Evolutionary conservation across 164 flowering plant species (phyloP), one percentile per base, ranked within the genome.

Genomic region (Paratinospora sagittata): DNA sequence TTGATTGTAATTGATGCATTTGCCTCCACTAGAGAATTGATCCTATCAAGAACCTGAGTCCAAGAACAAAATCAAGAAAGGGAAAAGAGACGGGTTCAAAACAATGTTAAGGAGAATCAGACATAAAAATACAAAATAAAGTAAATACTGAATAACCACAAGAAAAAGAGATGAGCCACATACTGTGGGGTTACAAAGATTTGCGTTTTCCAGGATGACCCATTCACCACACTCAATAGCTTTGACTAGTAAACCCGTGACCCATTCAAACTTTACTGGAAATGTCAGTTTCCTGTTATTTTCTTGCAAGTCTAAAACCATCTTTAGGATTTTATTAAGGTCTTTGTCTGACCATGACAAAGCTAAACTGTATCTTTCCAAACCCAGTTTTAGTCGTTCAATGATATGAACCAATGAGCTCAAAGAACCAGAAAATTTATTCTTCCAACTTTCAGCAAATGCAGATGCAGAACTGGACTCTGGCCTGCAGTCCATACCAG

Each of bases 171-270:
- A 49, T 47, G 23, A 70, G 37, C 26, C n/a, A 74, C 86, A 47
- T 30, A 94, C 98, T 81, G 99, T 93, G 72, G 99, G 99, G 77
- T 89, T 96, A 80, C 99, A 96, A 58, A 90, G 87, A 81, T 93
- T 96, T 52, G 99, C 99, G 75, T 91, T 89, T 78, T 96, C 96
- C n/a, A 96, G 82, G 65, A 96, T 86, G 73, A 96, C 74, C 99
- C 99, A 96, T 66, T 96, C 97, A 26, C 99, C 99, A 76, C 78
- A 86, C 70, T 93, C 97, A 55, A 93, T 83, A 63, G 99, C 99
- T 83, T 85, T 93, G 49, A 96, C 75, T 43, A 96, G 81, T 60
- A 78, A 27, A 19, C 99, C 99, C 0, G 86, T 76, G 27, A 89
- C 92, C 99, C 99, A 96, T 77, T 91, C 99, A 86, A 96, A 96